Evolutionary conservation across 2,329 filamentous ascomycete species (phyloP), one percentile per base, ranked within the genome.

Genomic region (Sclerotinia glacialis): DNA sequence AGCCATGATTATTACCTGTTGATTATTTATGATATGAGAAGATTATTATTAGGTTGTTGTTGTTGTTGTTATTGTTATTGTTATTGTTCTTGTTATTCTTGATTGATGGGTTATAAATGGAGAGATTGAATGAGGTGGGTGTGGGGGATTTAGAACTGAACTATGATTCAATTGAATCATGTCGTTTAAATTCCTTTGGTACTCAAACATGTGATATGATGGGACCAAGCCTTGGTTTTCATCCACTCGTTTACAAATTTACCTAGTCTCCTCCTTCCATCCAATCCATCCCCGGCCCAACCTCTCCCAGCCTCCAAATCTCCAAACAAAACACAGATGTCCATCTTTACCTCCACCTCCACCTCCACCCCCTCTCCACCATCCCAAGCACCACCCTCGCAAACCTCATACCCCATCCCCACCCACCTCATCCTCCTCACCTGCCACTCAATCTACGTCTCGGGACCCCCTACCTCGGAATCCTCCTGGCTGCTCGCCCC

Each of bases 381-480:
- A 23, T 31, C 23, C 16, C 60, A 14, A 23, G 12, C 23, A 18
- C 11, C 31, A 11, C 28, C 11, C 11, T 34, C 8, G 9, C 1
- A 37, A 37, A 52, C 42, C 31, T 12, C 31, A 21, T 9, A 5
- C 16, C 11, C 47, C 5, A 14, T 2, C 31, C 31, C 49, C 54
- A 71, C 63, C 6, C 83, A 91, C 70, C 83, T 96, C 14, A 85
- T 96, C 62, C 79, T 96, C 58, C 89, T 96, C 61, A 95, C 92
- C 80, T 93, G 92, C 76, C 92, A 96, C 78, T 90, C 87, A 37
- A 91, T 94, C 67, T 96, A 90, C 82, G 78, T 82, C 18, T 87
- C 87, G 34, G 86, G 87, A 0, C 79, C 82, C 2, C 77, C 78
- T 9, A n/a, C 56, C n/a, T 42, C 40, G 18, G 23, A 34, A 16